These are phyloP conservation scores for Begonia masoniana DNA, from an alignment of 306 rosid species.

Conservation along the genomic window DNA sequence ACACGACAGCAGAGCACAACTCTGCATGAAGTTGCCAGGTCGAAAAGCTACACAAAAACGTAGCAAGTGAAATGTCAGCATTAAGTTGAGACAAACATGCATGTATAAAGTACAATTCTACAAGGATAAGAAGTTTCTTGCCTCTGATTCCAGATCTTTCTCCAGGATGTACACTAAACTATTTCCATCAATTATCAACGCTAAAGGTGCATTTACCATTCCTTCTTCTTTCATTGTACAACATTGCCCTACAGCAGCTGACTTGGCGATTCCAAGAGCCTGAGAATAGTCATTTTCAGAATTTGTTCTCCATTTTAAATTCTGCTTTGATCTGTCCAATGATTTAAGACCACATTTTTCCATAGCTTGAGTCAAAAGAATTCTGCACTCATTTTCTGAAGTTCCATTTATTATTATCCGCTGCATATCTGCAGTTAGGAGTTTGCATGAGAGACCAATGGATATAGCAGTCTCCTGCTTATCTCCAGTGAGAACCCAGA, in stretches of 20 bases:
- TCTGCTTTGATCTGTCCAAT: conserved; percentile 13
- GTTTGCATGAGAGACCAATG: conserved; percentile 85
- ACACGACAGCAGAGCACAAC: conserved; percentile 98
- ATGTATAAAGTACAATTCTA: conserved; percentile 12
- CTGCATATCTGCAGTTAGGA: conserved; percentile 65
- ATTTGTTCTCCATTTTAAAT: conserved; percentile 20
- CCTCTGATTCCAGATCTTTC: conserved; percentile 78
- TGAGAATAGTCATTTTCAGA: conserved; percentile 27
- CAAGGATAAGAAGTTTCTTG: conserved; percentile 18
- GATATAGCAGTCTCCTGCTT: conserved; percentile 99
- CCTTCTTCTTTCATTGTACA: conserved; percentile 38
- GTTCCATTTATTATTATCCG: conserved; percentile 71
- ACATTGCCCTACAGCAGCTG: conserved; percentile 28
- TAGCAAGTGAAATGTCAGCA: conserved; percentile 11
- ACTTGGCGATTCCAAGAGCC: conserved; percentile 23
- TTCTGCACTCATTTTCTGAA: conserved; percentile 60
- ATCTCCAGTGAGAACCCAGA: conserved; percentile 99
- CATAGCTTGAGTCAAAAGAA: conserved; percentile 54
- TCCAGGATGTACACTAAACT: conserved; percentile 95
- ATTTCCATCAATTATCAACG: conserved; percentile 89
- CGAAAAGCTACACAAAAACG: conserved; percentile 59
- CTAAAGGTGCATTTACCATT: conserved; percentile 29
- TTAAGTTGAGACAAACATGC: conserved; percentile 3
- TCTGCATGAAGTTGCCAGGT: conserved; percentile 73
- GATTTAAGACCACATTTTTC: conserved; percentile 49